Base-by-base conservation (phyloP, 768 basidiomycete genomes). In the Saitozyma podzolica region DNA sequence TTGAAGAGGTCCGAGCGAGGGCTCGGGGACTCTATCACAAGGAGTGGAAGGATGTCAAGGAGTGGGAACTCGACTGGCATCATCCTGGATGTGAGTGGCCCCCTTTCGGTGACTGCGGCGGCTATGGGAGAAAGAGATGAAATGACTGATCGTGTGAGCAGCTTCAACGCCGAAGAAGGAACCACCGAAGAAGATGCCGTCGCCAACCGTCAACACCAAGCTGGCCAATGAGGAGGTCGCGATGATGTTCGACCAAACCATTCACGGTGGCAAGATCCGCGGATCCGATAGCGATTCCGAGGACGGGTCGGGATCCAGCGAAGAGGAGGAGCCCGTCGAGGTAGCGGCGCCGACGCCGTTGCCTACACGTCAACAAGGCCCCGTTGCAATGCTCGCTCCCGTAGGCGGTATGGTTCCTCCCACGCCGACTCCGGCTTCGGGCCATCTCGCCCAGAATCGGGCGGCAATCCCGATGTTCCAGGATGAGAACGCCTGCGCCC, bases 191-290 rank as follows among this genome's bases (percentile, higher is more conserved):
- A 51, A 66, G 8, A 66, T 73, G 4, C 80, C 81, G 2, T 82
- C 82, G 0, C 82, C 98, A 7, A 99, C 96, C 0, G 92, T 98
- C 70, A 96, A 96, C 77, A 99, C 96, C 39, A 94, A 92, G 77
- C 91, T 92, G 66, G 96, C 96, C 4, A 83, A 96, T 41, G 89
- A 86, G 11, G 92, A 97, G 73, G 92, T 98, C 48, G 92, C 94
- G 80, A 89, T 88, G 56, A 92, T 98, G 89, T 98, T 93, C 77
- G 95, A 96, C 77, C 78, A 80, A 55, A 81, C 81, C 14, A 74
- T 82, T 42, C 75, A 78, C 52, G 78, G 77, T 37, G 77, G 70
- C 17, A 69, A 70, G 42, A 50, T 63, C 8, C 67, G 69, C 56
- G 63, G 65, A 29, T 45, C 55, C n/a, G 63, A 65, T 43, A 53